Conservation (phyloP, 2,329 filamentous ascomycete genomes). For the Lachnum nothofagi region DNA sequence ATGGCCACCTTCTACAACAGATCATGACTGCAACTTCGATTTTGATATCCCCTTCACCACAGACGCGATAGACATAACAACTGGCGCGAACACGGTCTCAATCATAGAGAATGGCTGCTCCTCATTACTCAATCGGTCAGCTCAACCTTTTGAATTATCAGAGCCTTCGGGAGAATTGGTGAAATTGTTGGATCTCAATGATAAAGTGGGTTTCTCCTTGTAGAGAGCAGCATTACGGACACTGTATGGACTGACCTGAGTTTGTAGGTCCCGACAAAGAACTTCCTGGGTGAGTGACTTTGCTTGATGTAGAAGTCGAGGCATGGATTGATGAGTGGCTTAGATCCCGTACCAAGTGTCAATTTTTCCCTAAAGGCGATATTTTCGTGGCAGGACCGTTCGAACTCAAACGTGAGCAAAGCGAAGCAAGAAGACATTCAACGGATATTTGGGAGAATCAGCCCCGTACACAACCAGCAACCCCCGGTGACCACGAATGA, state of each 20-base stretch:
- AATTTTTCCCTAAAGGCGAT: conserved; percentile 5
- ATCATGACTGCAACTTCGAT: conserved; percentile 4
- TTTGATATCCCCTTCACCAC: conserved; percentile 1
- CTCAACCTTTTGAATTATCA: neutral
- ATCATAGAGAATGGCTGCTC: neutral
- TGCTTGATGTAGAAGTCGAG: neutral
- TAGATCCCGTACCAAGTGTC: conserved; percentile 5
- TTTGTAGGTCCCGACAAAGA: neutral
- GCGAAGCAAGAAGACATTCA: conserved; percentile 5
- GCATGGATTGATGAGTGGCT: neutral
- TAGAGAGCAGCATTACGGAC: no score
- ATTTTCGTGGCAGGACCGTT: conserved; percentile 2
- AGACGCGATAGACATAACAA: neutral
- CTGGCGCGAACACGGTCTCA: neutral
- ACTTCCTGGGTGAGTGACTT: conserved; percentile 2
- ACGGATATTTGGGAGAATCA: conserved; percentile 3
- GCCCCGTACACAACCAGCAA: neutral
- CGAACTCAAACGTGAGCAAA: neutral
- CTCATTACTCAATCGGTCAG: neutral
- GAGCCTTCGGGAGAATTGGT: conserved; percentile 1
- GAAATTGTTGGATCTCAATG: conserved; percentile 1
- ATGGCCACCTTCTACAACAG: neutral
- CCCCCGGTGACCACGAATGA: neutral
- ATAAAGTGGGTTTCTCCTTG: neutral
- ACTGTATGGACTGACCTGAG: no score